A percentile compares a stretch with the other conserved stretches of the same genome.
These are phyloP conservation scores for Colletotrichum cuscutae DNA, from an alignment of 2,329 filamentous ascomycete species.

Conservation along the genomic window DNA sequence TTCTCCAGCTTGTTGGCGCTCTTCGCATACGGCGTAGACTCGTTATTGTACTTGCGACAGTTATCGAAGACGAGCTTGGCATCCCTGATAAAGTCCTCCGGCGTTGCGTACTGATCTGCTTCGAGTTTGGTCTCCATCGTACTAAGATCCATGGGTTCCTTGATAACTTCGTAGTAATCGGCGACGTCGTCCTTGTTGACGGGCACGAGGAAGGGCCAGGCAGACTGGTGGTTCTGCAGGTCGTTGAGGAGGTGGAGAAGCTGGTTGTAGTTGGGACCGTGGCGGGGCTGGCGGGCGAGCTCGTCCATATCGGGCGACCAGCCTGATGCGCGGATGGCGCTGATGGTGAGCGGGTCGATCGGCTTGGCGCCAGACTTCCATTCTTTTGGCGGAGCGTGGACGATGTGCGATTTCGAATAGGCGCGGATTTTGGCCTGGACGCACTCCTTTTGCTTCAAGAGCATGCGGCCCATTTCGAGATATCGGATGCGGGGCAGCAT, in stretches of 20 bases:
- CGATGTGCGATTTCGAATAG: constrained; percentile 86
- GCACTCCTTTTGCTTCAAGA: constrained; percentile 96
- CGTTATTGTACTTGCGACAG: constrained; percentile 95
- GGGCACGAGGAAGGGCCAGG: constrained; percentile 94
- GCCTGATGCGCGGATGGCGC: constrained; percentile 89
- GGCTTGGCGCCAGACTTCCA: constrained; percentile 81
- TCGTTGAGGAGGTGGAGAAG: constrained; percentile 93
- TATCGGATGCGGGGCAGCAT: constrained; percentile 97
- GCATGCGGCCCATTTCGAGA: constrained; percentile 90
- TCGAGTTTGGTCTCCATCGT: constrained; percentile 98
- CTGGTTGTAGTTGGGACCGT: constrained; percentile 96
- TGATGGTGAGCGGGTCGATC: constrained; percentile 88
- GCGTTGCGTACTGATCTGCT: constrained; percentile 88
- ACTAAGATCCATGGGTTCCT: constrained; percentile 94
- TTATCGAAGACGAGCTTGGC: constrained; percentile 93
- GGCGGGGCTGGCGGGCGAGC: constrained; percentile 90
- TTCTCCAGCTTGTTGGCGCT: constrained; percentile 92
- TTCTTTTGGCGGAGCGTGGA: constrained; percentile 85
- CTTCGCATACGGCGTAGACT: constrained; percentile 94
- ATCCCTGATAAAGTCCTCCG: constrained; percentile 92
- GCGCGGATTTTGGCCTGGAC: constrained; percentile 95
- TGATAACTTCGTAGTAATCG: constrained; percentile 99
- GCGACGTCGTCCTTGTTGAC: constrained; percentile 96
- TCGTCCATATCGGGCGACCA: constrained; percentile 99
- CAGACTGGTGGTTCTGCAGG: constrained; percentile 90